These are phyloP conservation scores for Kodamaea arcana DNA, from an alignment of 1,139 yeast species.

Conservation along the genomic window DNA sequence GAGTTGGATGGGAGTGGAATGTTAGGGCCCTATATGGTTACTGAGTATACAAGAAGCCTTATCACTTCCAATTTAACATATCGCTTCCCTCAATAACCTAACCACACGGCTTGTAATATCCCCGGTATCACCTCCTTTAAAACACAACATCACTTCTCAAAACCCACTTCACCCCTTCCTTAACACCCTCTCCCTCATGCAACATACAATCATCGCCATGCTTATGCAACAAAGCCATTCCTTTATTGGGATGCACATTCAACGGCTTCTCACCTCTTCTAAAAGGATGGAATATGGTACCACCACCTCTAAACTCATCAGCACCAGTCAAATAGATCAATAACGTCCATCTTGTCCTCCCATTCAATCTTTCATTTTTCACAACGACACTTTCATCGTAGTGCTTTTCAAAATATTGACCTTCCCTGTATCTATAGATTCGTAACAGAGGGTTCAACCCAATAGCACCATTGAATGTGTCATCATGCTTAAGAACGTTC, in stretches of 20 bases:
- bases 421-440: constrained; percentile 52
- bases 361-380: constrained; percentile 22
- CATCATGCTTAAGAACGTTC: constrained; percentile 25
- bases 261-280: constrained; percentile 19
- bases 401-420: constrained; percentile 62
- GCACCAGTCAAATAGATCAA: constrained; percentile 57
- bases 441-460: constrained; percentile 59
- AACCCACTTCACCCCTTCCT: constrained; percentile 59
- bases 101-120: too few species aligned
- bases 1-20: too few species aligned
- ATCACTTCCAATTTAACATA: too few species aligned
- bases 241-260: constrained; percentile 48
- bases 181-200: constrained; percentile 58
- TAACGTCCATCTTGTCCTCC: constrained; percentile 57
- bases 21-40: too few species aligned
- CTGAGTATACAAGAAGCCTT: too few species aligned
- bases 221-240: constrained; percentile 60
- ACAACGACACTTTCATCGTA: constrained; percentile 57
- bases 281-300: constrained; percentile 52
- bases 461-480: constrained; percentile 33
- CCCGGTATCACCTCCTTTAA: too few species aligned
- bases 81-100: too few species aligned
- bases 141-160: constrained; percentile 57
- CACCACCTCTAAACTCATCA: constrained; percentile 58
- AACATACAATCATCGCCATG: constrained; percentile 64